These are phyloP conservation scores for Marasmius oreades DNA, from an alignment of 1,284 basidiomycete genomes.

Conservation along the genomic window DNA sequence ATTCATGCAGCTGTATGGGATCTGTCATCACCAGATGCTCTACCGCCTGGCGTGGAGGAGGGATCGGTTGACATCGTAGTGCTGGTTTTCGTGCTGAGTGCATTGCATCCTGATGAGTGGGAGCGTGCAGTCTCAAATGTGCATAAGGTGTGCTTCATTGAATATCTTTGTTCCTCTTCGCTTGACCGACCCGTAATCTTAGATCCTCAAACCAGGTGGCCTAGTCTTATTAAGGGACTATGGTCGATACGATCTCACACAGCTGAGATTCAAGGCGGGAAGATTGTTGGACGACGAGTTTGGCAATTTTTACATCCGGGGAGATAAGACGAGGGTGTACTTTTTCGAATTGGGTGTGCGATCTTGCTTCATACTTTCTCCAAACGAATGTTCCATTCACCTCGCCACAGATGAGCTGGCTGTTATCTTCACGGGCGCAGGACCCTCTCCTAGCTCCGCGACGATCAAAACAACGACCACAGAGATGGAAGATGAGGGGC, in stretches of 20 bases:
- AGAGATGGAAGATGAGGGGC: conserved; percentile 33
- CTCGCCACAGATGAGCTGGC: conserved; percentile 72
- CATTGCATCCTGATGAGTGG: conserved; percentile 95
- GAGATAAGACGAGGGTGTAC: conserved; percentile 95
- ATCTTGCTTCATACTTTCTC: background rate
- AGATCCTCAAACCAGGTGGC: conserved; percentile 92
- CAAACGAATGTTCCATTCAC: background rate
- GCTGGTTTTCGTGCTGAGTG: conserved; percentile 95
- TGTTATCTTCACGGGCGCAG: conserved; percentile 69
- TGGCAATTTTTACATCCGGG: conserved; percentile 86
- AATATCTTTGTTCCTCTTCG: background rate
- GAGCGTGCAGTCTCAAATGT: conserved; percentile 81
- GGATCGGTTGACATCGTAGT: conserved; percentile 82
- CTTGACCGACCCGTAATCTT: background rate
- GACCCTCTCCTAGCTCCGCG: conserved; percentile 26
- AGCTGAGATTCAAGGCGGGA: conserved; percentile 88
- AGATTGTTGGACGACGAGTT: conserved; percentile 77
- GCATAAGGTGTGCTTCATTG: conserved; percentile 49
- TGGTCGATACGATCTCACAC: conserved; percentile 91
- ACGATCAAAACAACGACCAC: conserved; percentile 23
- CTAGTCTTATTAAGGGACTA: conserved; percentile 90
- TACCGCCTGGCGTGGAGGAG: conserved; percentile 60
- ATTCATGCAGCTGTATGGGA: conserved; percentile 92
- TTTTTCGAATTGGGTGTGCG: conserved; percentile 82
- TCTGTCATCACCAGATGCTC: conserved; percentile 56